These are phyloP conservation scores for Arachis monticola DNA, from an alignment of 331 rosid species.

Conservation along the genomic window DNA sequence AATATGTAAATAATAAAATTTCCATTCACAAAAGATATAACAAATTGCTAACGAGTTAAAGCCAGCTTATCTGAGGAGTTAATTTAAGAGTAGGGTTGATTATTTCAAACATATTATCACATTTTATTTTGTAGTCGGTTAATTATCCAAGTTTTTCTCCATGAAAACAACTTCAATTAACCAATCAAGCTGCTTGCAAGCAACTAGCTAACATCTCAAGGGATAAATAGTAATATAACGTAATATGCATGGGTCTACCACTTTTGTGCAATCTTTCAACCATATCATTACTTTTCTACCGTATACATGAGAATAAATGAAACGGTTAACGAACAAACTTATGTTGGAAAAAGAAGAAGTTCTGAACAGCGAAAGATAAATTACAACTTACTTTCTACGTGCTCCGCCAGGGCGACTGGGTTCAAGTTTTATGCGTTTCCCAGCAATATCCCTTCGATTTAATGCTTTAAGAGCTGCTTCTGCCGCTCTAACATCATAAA, in stretches of 20 bases:
- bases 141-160: neutral
- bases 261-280: constrained; percentile 14
- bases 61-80: neutral
- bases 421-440: too few species aligned
- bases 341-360: neutral
- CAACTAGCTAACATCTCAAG: neutral
- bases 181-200: neutral
- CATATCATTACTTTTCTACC: neutral
- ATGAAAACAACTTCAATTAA: constrained; percentile 9
- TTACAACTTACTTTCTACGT: constrained; percentile 34
- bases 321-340: neutral
- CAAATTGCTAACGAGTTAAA: neutral
- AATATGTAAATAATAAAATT: neutral
- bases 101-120: neutral
- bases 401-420: too few species aligned
- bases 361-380: constrained; percentile 9
- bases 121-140: neutral
- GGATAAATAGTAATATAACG: neutral
- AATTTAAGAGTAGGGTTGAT: neutral
- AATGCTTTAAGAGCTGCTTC: too few species aligned
- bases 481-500: too few species aligned
- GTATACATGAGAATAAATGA: constrained; percentile 15
- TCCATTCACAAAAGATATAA: neutral
- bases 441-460: too few species aligned
- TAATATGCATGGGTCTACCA: neutral